These are phyloP conservation scores for Moesziomyces sp. DNA, from an alignment of 1,284 basidiomycete genomes.

Conservation along the genomic window DNA sequence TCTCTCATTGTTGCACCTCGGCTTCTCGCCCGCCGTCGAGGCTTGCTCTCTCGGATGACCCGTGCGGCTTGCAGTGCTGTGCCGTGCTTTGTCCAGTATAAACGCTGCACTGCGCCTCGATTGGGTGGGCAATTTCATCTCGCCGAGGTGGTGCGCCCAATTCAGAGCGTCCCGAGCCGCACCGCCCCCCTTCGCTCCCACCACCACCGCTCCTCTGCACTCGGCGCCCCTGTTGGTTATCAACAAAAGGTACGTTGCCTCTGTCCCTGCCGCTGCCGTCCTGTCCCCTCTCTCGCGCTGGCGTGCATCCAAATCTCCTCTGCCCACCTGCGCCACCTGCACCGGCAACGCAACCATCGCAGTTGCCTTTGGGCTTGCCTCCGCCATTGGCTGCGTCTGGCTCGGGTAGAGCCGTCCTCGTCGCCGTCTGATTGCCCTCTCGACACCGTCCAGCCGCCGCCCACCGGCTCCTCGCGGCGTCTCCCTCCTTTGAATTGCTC, in stretches of 20 bases:
- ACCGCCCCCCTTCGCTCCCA: slow-evolving; percentile 21
- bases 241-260: slow-evolving; percentile 5
- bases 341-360: background rate
- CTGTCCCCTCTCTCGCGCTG: background rate
- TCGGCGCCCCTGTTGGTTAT: background rate
- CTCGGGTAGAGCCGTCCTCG: slow-evolving; percentile 2
- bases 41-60: too few relatives aligned
- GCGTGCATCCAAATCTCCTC: background rate
- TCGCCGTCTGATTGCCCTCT: slow-evolving; percentile 1
- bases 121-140: slow-evolving; percentile 7
- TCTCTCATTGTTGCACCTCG: too few relatives aligned
- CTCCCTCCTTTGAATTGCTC: too few relatives aligned
- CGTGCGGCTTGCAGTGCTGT: too few relatives aligned
- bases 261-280: background rate
- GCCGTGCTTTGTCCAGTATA: too few relatives aligned
- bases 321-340: slow-evolving; percentile 17
- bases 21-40: too few relatives aligned
- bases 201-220: slow-evolving; percentile 21
- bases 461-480: too few relatives aligned
- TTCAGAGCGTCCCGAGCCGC: slow-evolving; percentile 12
- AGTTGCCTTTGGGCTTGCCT: slow-evolving; percentile 4
- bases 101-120: too few relatives aligned
- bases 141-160: slow-evolving; percentile 13
- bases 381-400: background rate
- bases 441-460: slow-evolving; percentile 4